Percentiles rank a stretch among this genome's conserved stretches.
Evolutionary conservation across 2,329 filamentous ascomycete genomes (phyloP).

Genomic region (Aspergillus novofumigatus): DNA sequence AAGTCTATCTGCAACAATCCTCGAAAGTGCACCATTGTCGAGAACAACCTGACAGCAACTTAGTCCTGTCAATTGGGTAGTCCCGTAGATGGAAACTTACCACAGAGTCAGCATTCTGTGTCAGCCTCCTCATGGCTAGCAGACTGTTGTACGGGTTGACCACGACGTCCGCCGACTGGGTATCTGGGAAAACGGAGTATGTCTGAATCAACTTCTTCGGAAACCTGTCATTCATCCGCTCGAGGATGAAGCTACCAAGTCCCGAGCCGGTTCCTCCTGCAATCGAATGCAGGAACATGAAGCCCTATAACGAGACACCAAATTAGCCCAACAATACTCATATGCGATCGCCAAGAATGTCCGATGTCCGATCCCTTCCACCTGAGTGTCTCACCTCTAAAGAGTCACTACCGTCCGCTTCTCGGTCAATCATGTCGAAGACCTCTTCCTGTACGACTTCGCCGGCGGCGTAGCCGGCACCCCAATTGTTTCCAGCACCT

Average conservation of each 20-base stretch:
- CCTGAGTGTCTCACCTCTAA: constrained; percentile 60
- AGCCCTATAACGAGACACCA: constrained; percentile 55
- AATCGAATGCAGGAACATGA: constrained; percentile 98
- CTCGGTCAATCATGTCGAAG: constrained; percentile 98
- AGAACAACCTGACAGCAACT: constrained; percentile 62
- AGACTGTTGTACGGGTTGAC: constrained; percentile 98
- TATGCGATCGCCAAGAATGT: not conserved
- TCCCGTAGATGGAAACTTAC: constrained; percentile 41
- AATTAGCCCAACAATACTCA: constrained; percentile 1
- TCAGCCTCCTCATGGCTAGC: constrained; percentile 82
- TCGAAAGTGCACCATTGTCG: constrained; percentile 88
- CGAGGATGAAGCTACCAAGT: constrained; percentile 89
- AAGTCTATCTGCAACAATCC: constrained; percentile 89
- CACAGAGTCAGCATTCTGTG: constrained; percentile 95
- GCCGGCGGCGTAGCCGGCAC: constrained; percentile 88
- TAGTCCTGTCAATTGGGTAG: constrained; percentile 14
- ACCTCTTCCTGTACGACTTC: constrained; percentile 93
- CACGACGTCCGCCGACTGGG: constrained; percentile 83
- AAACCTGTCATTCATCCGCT: constrained; percentile 93
- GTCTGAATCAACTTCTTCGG: constrained; percentile 99
- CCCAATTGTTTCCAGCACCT: constrained; percentile 98
- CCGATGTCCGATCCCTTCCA: not conserved
- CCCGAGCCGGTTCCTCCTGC: constrained; percentile 95
- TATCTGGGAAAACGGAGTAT: constrained; percentile 97
- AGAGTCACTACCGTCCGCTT: constrained; percentile 96